phyloP scores from a whole-genome alignment of 495 filamentous ascomycete species.

The Xylaria sp. region DNA sequence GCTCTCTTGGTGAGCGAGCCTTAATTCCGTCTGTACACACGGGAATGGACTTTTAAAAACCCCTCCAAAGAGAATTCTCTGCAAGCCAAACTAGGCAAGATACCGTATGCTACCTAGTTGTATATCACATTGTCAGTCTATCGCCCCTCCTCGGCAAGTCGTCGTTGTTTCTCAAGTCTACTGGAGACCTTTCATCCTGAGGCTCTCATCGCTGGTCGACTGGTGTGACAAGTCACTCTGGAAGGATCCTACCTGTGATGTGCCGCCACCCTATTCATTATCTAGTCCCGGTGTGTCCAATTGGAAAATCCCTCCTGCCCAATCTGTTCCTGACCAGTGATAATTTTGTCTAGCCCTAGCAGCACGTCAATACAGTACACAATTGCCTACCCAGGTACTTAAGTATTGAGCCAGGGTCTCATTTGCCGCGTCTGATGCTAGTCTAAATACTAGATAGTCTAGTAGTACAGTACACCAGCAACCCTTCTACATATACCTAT shows the following conservation, averaged over 20 bases:
- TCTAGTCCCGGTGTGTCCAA: slow-evolving; percentile 4
- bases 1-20: neutral
- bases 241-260: neutral
- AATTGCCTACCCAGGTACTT: neutral
- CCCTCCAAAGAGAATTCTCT: neutral
- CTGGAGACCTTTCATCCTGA: neutral
- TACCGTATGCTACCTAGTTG: neutral
- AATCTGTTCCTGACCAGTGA: slow-evolving; percentile 27
- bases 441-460: neutral
- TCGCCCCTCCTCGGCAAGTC: neutral
- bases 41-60: neutral
- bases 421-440: neutral
- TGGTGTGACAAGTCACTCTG: slow-evolving; percentile 15
- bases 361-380: slow-evolving; percentile 8
- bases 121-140: neutral
- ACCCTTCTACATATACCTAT: neutral
- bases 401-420: neutral
- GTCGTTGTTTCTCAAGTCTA: neutral
- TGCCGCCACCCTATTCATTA: slow-evolving; percentile 16
- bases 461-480: neutral
- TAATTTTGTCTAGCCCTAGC: slow-evolving; percentile 12
- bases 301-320: slow-evolving; percentile 17
- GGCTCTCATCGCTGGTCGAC: neutral
- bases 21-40: neutral
- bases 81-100: neutral